phyloP scores from a whole-genome alignment of 345 rosid species.

The Acer campestre region DNA sequence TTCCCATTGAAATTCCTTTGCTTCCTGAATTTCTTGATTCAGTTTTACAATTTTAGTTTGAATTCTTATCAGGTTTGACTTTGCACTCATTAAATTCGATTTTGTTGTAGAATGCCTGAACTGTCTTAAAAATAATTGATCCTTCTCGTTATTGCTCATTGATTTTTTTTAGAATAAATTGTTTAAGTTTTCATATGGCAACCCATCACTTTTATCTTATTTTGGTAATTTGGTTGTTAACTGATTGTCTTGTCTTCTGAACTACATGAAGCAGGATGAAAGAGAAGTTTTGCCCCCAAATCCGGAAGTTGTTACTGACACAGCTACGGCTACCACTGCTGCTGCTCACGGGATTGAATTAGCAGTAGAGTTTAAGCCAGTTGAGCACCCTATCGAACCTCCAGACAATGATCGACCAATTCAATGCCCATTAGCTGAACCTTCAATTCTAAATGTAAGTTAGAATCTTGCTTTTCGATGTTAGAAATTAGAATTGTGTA shows the following conservation, averaged over 20 bases:
- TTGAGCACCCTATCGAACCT: conserved; percentile 92
- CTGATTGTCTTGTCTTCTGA: conserved; percentile 4
- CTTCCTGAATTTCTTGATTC: not conserved
- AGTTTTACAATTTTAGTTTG: not conserved
- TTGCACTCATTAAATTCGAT: too few relatives aligned
- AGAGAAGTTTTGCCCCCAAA: conserved; percentile 65
- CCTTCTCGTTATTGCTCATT: not conserved
- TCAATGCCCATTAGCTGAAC: conserved; percentile 89
- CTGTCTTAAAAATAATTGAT: too few relatives aligned
- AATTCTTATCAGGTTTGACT: not conserved
- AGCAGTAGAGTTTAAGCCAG: conserved; percentile 87
- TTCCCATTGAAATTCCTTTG: too few relatives aligned
- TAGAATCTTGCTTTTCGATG: not conserved
- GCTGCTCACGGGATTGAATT: conserved; percentile 86
- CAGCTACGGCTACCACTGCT: conserved; percentile 42
- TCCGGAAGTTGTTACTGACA: conserved; percentile 37
- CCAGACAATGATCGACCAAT: conserved; percentile 74
- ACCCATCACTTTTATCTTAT: not conserved
- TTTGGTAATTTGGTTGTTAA: not conserved
- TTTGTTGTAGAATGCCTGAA: too few relatives aligned
- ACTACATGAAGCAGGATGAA: conserved; percentile 53
- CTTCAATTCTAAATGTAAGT: conserved; percentile 88
- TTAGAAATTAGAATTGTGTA: not conserved
- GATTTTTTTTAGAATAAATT: not conserved
- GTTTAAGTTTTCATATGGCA: not conserved